phyloP scores from a whole-genome alignment of 2,329 filamentous ascomycete genomes.

The Amesomyces nigricolor region DNA sequence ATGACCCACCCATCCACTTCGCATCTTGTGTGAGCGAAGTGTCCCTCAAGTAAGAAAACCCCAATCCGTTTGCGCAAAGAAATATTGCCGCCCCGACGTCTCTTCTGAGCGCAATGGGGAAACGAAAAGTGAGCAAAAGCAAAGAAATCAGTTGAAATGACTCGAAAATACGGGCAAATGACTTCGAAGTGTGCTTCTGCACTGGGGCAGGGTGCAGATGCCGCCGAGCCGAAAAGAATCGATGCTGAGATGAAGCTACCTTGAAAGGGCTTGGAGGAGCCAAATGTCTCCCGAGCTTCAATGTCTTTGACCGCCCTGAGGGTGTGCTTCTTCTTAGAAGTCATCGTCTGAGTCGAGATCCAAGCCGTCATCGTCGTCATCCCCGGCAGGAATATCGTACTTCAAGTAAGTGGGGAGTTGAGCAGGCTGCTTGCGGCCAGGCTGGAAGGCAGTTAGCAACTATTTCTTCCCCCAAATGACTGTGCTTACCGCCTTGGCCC shows the following conservation, averaged over 20 bases:
- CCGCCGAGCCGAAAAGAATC: no score
- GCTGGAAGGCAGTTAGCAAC: neutral
- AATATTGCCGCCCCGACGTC: no score
- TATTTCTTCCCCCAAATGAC: neutral
- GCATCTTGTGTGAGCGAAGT: no score
- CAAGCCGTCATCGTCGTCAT: neutral
- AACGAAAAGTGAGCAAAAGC: no score
- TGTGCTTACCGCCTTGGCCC: slow-evolving; percentile 20
- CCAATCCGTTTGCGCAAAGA: no score
- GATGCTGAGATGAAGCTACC: neutral
- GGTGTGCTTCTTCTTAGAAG: neutral
- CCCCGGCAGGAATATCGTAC: neutral
- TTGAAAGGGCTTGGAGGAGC: neutral
- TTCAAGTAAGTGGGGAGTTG: slow-evolving; percentile 16
- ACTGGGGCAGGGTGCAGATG: no score
- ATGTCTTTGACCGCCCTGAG: neutral
- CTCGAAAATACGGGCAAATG: no score
- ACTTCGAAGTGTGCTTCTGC: no score
- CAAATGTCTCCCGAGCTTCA: neutral
- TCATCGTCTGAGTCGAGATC: neutral
- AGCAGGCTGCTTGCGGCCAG: slow-evolving; percentile 11
- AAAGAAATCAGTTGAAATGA: no score
- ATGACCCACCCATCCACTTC: no score
- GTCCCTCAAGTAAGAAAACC: no score
- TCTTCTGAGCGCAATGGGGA: no score